Conservation (phyloP, 192 early-diverging fungal genomes). For the Backusella macrospora region DNA sequence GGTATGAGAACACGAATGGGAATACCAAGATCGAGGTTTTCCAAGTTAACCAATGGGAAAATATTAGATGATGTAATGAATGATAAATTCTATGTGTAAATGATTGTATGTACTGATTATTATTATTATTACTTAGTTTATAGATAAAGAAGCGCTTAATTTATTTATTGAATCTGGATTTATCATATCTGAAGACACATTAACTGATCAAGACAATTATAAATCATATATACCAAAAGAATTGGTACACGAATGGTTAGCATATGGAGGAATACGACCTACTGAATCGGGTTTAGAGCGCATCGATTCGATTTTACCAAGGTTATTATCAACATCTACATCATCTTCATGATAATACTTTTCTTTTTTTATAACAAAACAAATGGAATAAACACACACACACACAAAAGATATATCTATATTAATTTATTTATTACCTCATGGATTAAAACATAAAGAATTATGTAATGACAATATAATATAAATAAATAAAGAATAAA, state of each 20-base stretch:
- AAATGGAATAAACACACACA: too few relatives aligned
- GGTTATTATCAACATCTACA: too few relatives aligned
- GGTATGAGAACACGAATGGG: constrained; percentile 54
- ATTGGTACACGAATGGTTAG: constrained; percentile 6
- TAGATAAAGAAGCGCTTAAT: constrained; percentile 23
- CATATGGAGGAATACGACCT: constrained; percentile 42
- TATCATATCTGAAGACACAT: constrained; percentile 23
- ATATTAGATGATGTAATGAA: constrained; percentile 45
- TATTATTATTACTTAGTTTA: constrained; percentile 10
- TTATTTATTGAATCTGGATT: constrained; percentile 22
- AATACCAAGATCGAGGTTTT: constrained; percentile 39
- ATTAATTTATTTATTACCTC: too few relatives aligned
- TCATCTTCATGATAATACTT: too few relatives aligned
- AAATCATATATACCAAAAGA: constrained; percentile 27
- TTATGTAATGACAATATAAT: too few relatives aligned
- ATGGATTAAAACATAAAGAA: too few relatives aligned
- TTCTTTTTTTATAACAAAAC: too few relatives aligned
- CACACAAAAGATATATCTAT: too few relatives aligned
- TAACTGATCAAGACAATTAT: background rate
- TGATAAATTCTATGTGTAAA: background rate
- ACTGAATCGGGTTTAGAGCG: constrained; percentile 56
- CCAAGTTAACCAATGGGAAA: constrained; percentile 27
- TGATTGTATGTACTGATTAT: background rate
- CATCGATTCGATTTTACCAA: constrained; percentile 51
- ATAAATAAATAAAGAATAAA: too few relatives aligned